Evolutionary conservation across 345 rosid genomes (phyloP).

Genomic region (Psidium friedrichsthalianum): DNA sequence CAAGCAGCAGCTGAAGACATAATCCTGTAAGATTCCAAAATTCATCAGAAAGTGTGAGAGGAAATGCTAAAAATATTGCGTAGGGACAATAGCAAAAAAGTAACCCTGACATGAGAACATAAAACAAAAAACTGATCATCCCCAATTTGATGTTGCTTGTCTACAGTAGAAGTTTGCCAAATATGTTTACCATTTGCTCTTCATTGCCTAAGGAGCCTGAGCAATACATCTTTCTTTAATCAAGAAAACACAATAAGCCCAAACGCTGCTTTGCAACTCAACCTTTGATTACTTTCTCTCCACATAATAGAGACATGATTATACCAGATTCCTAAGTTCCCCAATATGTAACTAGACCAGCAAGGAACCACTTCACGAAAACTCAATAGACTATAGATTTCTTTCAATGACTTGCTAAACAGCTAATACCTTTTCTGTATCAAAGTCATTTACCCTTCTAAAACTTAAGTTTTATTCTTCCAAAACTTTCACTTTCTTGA

Average conservation of each 20-base stretch:
- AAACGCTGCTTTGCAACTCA: neutral
- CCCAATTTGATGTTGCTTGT: neutral
- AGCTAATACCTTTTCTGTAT: neutral
- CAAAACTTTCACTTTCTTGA: neutral
- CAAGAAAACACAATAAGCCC: neutral
- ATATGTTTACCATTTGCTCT: neutral
- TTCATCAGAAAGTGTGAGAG: neutral
- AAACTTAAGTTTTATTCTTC: neutral
- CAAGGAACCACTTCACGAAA: neutral
- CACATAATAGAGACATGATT: neutral
- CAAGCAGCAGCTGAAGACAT: constrained; percentile 72
- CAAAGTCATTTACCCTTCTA: neutral
- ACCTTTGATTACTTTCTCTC: neutral
- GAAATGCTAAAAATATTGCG: neutral
- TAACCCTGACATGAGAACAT: neutral
- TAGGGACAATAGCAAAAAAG: neutral
- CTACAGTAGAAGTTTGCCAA: neutral
- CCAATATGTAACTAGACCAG: neutral
- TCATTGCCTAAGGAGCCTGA: neutral
- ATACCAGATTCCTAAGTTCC: neutral
- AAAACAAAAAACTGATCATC: neutral
- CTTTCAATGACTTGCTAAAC: neutral
- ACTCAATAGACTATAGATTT: neutral
- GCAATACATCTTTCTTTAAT: neutral
- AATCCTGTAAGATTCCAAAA: constrained; percentile 45